A percentile compares a stretch with the other conserved stretches of the same genome.
These are phyloP conservation scores for Malus hybrid DNA, from an alignment of 331 rosid genomes.

Conservation along the genomic window DNA sequence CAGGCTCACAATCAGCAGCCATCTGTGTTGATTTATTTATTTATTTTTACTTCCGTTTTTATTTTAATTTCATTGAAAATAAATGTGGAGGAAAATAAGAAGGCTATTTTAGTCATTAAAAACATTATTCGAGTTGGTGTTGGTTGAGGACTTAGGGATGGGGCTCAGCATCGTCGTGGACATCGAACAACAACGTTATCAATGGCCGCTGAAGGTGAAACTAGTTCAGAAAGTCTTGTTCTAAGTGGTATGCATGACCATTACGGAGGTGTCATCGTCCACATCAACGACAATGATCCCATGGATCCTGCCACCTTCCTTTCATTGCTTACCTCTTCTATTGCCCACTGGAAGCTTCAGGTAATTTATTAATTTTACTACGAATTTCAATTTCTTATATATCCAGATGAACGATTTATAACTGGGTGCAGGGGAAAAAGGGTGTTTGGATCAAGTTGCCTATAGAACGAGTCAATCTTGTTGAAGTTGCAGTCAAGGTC, in stretches of 20 bases:
- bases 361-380: constrained; percentile 7
- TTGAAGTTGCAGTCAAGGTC: constrained; percentile 69
- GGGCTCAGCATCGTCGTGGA: neutral
- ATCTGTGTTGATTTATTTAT: too few species aligned
- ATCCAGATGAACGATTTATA: too few species aligned
- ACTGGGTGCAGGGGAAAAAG: constrained; percentile 55
- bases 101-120: neutral
- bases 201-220: neutral
- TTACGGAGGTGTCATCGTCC: constrained; percentile 6
- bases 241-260: neutral
- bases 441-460: constrained; percentile 88
- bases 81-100: neutral
- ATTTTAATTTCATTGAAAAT: too few species aligned
- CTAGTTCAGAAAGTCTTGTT: neutral
- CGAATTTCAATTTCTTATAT: neutral
- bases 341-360: constrained; percentile 42
- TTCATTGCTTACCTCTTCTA: neutral
- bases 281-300: neutral
- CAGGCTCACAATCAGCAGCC: neutral
- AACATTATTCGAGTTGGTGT: neutral
- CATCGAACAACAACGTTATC: neutral
- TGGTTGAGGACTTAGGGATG: too few species aligned
- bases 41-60: too few species aligned
- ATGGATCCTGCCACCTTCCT: constrained; percentile 2
- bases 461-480: constrained; percentile 56